phyloP scores from a whole-genome alignment of 2,329 filamentous ascomycete genomes.

The Cryphonectria carpinicola region DNA sequence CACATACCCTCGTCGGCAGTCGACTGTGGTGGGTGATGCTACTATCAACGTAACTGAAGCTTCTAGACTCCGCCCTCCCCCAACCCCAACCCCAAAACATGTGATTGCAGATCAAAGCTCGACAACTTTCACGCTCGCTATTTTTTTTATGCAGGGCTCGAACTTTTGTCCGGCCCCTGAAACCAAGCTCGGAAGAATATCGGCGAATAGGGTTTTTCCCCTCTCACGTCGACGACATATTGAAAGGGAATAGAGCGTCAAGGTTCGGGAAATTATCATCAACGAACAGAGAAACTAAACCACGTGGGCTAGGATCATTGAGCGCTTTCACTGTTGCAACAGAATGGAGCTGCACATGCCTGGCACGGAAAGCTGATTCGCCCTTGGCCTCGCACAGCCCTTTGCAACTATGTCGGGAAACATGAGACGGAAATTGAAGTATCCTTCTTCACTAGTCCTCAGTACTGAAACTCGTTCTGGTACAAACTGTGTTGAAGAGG shows the following conservation, averaged over 20 bases:
- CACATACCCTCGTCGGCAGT: not conserved
- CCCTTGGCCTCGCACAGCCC: conserved; percentile 11
- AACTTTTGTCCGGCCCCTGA: not conserved
- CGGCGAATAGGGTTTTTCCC: not conserved
- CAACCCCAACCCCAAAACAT: not conserved
- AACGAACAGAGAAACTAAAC: not conserved
- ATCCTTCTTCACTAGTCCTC: conserved; percentile 10
- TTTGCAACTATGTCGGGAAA: conserved; percentile 1
- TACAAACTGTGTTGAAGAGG: conserved; percentile 4
- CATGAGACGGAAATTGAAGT: conserved; percentile 16
- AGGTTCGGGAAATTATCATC: not conserved
- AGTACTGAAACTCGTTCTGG: conserved; percentile 15
- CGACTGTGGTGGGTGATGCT: not conserved
- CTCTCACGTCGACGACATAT: not conserved
- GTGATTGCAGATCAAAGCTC: not conserved
- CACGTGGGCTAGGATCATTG: not conserved
- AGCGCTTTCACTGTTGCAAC: not conserved
- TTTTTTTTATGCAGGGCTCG: not conserved
- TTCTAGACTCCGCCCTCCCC: not conserved
- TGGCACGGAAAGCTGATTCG: conserved; percentile 18
- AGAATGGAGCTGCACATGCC: conserved; percentile 3
- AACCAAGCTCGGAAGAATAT: not conserved
- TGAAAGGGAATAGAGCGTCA: not conserved
- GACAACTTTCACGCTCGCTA: not conserved
- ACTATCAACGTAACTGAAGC: not conserved